A percentile compares a stretch with the other conserved stretches of the same genome.
Conservation (phyloP, 805 yeast genomes). For the Millerozyma acaciae region DNA sequence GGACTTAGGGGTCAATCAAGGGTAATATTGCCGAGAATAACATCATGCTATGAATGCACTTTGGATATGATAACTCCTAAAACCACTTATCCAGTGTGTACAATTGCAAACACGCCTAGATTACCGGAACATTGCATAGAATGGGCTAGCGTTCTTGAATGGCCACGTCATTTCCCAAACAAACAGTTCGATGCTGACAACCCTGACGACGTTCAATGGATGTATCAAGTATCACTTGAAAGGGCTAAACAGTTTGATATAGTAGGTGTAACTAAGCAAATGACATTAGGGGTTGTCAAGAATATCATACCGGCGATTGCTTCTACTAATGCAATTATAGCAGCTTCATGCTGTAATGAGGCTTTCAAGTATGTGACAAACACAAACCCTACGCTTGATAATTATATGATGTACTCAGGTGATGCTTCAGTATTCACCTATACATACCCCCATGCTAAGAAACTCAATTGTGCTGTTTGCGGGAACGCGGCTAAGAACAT, state of each 20-base stretch:
- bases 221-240: constrained; percentile 48
- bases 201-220: constrained; percentile 60
- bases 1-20: constrained; percentile 91
- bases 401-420: constrained; percentile 87
- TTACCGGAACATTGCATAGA: constrained; percentile 92
- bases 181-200: constrained; percentile 63
- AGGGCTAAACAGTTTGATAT: constrained; percentile 69
- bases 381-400: constrained; percentile 60
- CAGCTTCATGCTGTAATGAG: constrained; percentile 85
- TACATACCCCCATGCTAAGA: constrained; percentile 59
- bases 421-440: constrained; percentile 73
- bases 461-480: constrained; percentile 73
- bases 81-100: constrained; percentile 81
- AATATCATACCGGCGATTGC: constrained; percentile 93
- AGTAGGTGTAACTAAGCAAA: constrained; percentile 65
- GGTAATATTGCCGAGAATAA: constrained; percentile 76
- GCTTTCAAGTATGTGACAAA: constrained; percentile 75
- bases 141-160: constrained; percentile 75
- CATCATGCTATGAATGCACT: constrained; percentile 93
- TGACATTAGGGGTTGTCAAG: constrained; percentile 84
- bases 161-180: constrained; percentile 54
- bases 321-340: constrained; percentile 87
- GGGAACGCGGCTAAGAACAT: constrained; percentile 39
- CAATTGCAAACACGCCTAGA: constrained; percentile 92
- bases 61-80: constrained; percentile 64